Evolutionary conservation across 1,139 yeast genomes (phyloP).

Genomic region (Hyphopichia pseudoburtonii): DNA sequence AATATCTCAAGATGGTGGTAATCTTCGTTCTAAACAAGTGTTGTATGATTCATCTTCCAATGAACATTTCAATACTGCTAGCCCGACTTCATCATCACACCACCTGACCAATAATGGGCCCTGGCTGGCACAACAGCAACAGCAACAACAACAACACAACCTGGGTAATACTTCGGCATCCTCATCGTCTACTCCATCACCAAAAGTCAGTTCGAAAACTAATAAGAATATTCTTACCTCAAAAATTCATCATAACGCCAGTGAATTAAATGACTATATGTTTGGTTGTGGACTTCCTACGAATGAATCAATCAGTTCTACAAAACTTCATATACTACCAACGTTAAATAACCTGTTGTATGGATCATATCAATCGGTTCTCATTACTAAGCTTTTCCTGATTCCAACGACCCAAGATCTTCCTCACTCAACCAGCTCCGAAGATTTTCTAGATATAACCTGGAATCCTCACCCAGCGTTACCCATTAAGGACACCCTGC

Average conservation of each 20-base stretch:
- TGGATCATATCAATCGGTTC: constrained; percentile 34
- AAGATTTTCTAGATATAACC: constrained; percentile 8
- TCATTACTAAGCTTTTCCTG: constrained; percentile 48
- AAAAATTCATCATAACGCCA: constrained; percentile 38
- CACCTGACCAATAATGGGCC: too few relatives aligned
- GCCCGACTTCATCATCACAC: too few relatives aligned
- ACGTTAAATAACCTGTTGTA: constrained; percentile 30
- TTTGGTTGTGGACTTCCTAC: constrained; percentile 59
- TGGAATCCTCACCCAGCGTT: constrained; percentile 40
- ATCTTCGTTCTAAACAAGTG: constrained; percentile 46
- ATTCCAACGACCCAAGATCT: constrained; percentile 13
- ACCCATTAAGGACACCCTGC: constrained; percentile 22
- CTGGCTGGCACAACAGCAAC: too few relatives aligned
- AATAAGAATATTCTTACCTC: constrained; percentile 15
- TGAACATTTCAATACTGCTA: too few relatives aligned
- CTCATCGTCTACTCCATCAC: constrained; percentile 2
- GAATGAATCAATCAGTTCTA: constrained; percentile 43
- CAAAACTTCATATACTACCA: constrained; percentile 52
- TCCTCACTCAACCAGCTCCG: constrained; percentile 1
- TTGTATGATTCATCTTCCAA: constrained; percentile 44
- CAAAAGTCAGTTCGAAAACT: too few relatives aligned
- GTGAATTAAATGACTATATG: constrained; percentile 52
- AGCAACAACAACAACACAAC: too few relatives aligned
- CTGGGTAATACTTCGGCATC: constrained; percentile 3
- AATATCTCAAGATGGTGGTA: constrained; percentile 55